Evolutionary conservation across 345 rosid species (phyloP), one percentile per base, ranked within the genome.

Genomic region (Kandelia obovata): DNA sequence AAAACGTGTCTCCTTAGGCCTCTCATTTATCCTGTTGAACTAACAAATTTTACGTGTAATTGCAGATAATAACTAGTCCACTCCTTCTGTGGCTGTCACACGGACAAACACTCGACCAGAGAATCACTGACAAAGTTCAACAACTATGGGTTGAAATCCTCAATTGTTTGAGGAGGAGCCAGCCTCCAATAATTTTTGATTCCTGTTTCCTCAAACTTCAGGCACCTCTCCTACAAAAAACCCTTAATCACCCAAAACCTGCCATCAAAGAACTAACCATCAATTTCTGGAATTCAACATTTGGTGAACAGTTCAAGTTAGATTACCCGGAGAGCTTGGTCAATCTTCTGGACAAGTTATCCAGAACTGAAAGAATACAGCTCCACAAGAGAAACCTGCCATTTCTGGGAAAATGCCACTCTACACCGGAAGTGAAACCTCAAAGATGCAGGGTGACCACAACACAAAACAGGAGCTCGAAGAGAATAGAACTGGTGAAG

Each of bases 231-330:
- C 81, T 87, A 8, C 77, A 81, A 65, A 83, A 75, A 75, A 72
- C 87, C 17, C 85, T 83, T 0, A 73, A 68, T 72, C 86, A 85
- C 69, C 75, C 69, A 23, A 71, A 77, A 52, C 53, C 75, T 35
- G 61, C 81, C 68, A 81, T 85, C 49, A 72, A 84, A 2, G 75
- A 73, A 19, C 73, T 73, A 26, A 80, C 87, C 70, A 65, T 77
- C 3, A 19, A 55, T 53, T 87, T 76, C 69, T 87, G 85, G 89
- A 85, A 87, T 73, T 76, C 80, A 23, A 78, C 86, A 2, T 85
- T 80, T 15, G 83, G 86, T 1, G 53, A 71, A 67, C 81, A 76
- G 74, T 69, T 55, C 35, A 74, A 75, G 26, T 71, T 84, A 72
- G 78, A 81, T 27, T 85, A 83, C 75, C 92, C 89, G 46, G 65